Evolutionary conservation across 2,329 filamentous ascomycete species (phyloP).

Genomic region (Xylaria sp.): DNA sequence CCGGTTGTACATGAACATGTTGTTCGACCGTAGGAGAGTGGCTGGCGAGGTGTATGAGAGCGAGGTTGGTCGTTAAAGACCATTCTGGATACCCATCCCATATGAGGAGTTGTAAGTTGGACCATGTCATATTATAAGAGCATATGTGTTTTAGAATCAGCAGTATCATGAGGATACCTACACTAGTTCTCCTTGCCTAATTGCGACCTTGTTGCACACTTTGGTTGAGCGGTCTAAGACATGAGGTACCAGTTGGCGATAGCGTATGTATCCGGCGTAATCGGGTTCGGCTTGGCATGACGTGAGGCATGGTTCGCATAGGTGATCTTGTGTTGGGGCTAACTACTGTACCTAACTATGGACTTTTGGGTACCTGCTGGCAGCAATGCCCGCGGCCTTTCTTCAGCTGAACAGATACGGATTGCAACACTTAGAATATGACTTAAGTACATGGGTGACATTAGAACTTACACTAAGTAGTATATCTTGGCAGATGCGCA

Average conservation of each 20-base stretch:
- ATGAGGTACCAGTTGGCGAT: too few species aligned
- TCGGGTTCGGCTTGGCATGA: not conserved
- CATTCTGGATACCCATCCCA: not conserved
- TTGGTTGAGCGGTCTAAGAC: not conserved
- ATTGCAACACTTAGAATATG: not conserved
- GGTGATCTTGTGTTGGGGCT: not conserved
- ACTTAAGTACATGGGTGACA: not conserved
- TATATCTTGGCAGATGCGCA: constrained; percentile 6
- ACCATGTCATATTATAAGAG: not conserved
- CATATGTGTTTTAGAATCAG: not conserved
- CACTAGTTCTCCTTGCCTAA: not conserved
- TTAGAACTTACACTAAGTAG: not conserved
- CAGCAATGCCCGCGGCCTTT: not conserved
- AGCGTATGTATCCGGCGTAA: too few species aligned
- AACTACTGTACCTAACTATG: too few species aligned
- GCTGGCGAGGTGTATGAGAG: not conserved
- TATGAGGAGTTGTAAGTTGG: not conserved
- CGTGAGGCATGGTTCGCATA: not conserved
- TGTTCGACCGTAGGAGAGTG: not conserved
- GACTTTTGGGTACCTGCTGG: not conserved
- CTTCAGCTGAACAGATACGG: constrained; percentile 2
- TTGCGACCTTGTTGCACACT: not conserved
- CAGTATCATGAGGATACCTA: not conserved
- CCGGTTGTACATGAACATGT: constrained; percentile 13
- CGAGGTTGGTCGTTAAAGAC: not conserved